Evolutionary conservation across 768 basidiomycete genomes (phyloP).

Genomic region (Termitomyces sp.): DNA sequence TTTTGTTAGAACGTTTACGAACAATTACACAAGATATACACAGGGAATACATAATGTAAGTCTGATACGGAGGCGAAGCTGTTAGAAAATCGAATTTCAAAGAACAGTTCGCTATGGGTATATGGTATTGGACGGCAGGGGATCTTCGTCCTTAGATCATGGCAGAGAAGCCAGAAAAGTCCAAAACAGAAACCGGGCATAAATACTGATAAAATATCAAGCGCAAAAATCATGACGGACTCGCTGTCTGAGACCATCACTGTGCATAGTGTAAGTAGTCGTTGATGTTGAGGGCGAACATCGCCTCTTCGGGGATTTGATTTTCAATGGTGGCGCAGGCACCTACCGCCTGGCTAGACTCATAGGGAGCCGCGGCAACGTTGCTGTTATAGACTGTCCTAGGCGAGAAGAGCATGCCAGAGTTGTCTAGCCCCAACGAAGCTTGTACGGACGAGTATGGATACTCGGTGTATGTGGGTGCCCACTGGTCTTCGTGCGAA

Average conservation of each 20-base stretch:
- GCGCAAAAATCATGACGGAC: neutral
- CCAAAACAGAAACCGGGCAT: neutral
- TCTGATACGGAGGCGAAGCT: neutral
- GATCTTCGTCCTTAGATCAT: neutral
- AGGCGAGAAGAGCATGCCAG: slow-evolving; percentile 10
- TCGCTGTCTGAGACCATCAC: neutral
- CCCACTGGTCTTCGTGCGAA: slow-evolving; percentile 5
- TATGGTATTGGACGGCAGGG: neutral
- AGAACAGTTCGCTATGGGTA: neutral
- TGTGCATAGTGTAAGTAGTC: slow-evolving; percentile 23
- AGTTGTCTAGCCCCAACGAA: slow-evolving; percentile 2
- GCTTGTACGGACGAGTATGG: neutral
- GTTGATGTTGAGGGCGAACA: slow-evolving; percentile 26
- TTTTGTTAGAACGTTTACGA: neutral
- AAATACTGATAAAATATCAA: neutral
- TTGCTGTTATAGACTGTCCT: neutral
- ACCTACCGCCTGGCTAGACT: slow-evolving; percentile 8
- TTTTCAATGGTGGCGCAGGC: neutral
- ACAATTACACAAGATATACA: neutral
- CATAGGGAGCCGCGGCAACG: neutral
- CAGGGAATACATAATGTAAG: neutral
- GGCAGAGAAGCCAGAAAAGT: neutral
- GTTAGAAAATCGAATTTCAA: neutral
- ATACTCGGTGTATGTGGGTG: neutral
- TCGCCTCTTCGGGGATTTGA: slow-evolving; percentile 18